phyloP scores from a whole-genome alignment of 2,329 filamentous ascomycete genomes.

The Leptographium galeiforme region DNA sequence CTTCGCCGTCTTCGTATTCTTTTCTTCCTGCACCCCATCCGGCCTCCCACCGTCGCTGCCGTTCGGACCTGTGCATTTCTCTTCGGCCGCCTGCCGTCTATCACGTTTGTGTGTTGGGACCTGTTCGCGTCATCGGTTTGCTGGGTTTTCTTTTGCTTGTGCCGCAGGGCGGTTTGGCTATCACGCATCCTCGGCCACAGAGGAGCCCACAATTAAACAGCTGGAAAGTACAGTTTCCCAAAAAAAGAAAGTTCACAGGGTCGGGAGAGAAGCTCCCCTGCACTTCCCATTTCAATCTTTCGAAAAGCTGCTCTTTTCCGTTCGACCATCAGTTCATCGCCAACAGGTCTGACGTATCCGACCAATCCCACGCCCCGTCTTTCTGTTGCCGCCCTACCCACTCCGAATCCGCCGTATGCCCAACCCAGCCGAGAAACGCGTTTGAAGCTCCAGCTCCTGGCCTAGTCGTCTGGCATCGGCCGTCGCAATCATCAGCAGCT shows the following conservation, averaged over 20 bases:
- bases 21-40: background rate
- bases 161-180: conserved; percentile 2
- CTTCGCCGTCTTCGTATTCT: background rate
- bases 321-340: background rate
- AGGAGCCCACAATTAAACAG: background rate
- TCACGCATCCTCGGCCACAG: background rate
- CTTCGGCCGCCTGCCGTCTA: background rate
- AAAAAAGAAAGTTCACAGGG: background rate
- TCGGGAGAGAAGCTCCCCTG: background rate
- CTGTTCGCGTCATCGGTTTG: background rate
- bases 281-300: background rate
- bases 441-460: background rate
- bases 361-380: background rate
- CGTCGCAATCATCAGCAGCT: background rate
- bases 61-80: background rate
- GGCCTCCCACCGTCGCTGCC: background rate
- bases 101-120: background rate
- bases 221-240: background rate
- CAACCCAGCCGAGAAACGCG: background rate
- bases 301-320: background rate
- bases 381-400: background rate
- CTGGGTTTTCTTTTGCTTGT: background rate
- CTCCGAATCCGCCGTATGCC: conserved; percentile 1
- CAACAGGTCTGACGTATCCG: background rate
- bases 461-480: background rate